Base-by-base conservation (phyloP, 257 asterid species). In the Oldenlandia corymbosa region DNA sequence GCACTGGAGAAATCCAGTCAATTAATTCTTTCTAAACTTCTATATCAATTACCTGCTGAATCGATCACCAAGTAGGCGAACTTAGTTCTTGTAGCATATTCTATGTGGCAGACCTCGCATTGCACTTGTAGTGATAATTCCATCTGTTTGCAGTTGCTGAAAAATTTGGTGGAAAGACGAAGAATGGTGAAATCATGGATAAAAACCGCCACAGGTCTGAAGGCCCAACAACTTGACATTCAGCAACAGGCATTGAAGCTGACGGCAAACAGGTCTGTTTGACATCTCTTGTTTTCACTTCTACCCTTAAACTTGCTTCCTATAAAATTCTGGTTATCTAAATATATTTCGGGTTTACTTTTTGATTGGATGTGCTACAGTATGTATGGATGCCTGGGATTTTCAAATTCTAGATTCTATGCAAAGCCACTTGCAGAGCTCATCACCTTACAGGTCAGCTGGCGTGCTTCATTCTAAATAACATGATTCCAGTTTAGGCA, bases 361-460 rank as follows among this genome's bases (percentile, higher is more conserved):
- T 18, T 65, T 65, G 70, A 65, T 69, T 34, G 58, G 65, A 46
- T 57, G 58, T 67, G 37, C 60, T 56, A 60, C 85, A 90, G 99
- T 75, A 90, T 93, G 91, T 93, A 93, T 65, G 99, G 99, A 53
- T 93, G 99, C 80, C 82, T 93, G 73, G 99, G 99, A 59, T 93
- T 85, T 84, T 77, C 94, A 71, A 90, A 84, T 79, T 93, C 99
- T 59, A 87, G 99, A 83, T 93, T 93, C 78, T 90, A 87, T 70
- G 99, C 97, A 30, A 93, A 85, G 77, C 95, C 96, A 51, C 83
- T 93, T 46, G 99, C 99, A 47, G 99, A 93, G 79, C 95, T 93
- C 68, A 76, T 90, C 75, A 93, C 99, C 69, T 81, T 76, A 73
- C 99, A 93, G 72, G 99, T 90, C 68, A 62, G 88, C 55, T 52